These are phyloP conservation scores for Dysphania ambrosioides DNA, from an alignment of 148 eudicot genomes.

Conservation along the genomic window DNA sequence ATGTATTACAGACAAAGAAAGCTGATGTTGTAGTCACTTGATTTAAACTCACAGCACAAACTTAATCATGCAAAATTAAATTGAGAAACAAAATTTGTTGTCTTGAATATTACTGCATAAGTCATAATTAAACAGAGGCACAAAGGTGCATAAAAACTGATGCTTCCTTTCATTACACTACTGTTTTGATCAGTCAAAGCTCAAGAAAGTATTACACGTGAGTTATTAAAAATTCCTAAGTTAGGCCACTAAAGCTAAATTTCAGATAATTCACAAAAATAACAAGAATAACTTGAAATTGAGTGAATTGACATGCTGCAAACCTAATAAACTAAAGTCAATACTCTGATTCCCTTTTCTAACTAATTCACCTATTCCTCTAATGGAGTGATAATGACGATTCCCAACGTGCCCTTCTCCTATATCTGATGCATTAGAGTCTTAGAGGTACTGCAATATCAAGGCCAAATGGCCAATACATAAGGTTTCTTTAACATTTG, in stretches of 20 bases:
- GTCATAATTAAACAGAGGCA: not conserved
- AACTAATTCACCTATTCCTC: too few species aligned
- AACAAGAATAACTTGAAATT: too few species aligned
- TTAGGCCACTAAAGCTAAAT: not conserved
- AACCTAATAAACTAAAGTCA: too few species aligned
- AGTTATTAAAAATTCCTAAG: not conserved
- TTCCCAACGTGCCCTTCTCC: too few species aligned
- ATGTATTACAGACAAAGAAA: not conserved
- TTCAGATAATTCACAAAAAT: not conserved
- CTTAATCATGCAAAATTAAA: not conserved
- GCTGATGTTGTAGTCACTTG: not conserved
- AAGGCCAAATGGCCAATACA: not conserved
- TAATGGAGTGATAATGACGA: too few species aligned
- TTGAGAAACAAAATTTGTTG: not conserved
- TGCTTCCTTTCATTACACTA: not conserved
- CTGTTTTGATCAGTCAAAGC: not conserved
- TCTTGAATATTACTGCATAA: not conserved
- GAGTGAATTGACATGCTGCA: too few species aligned
- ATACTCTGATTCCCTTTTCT: too few species aligned
- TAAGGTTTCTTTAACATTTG: not conserved
- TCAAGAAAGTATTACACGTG: not conserved
- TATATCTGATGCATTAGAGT: too few species aligned
- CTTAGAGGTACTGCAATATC: not conserved
- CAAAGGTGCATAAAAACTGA: not conserved
- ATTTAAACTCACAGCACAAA: not conserved